A percentile compares a stretch with the other conserved stretches of the same genome.
These are phyloP conservation scores for Fulvia fulva DNA, from an alignment of 2,329 filamentous ascomycete genomes.

Conservation along the genomic window DNA sequence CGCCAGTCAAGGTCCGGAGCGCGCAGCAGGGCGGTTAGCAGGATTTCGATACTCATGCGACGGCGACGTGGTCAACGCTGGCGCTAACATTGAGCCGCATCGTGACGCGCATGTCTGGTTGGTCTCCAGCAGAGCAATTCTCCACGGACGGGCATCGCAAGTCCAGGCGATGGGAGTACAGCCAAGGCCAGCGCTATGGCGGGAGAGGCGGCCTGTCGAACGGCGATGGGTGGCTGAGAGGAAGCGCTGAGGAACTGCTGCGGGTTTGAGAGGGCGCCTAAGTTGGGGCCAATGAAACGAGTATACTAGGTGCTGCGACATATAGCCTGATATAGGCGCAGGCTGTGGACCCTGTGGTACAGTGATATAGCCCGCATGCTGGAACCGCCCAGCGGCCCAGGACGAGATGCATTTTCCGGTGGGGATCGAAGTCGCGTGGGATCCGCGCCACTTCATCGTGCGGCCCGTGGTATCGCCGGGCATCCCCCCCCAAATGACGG, in stretches of 20 bases:
- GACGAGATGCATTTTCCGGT: background rate
- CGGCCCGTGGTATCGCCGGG: background rate
- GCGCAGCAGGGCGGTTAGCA: conserved; percentile 27
- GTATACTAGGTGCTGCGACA: background rate
- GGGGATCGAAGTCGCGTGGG: background rate
- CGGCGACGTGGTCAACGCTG: conserved; percentile 27
- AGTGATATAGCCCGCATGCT: background rate
- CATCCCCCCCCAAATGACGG: background rate
- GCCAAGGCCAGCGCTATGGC: background rate
- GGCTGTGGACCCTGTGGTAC: background rate
- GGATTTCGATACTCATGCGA: conserved; percentile 21
- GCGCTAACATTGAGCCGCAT: conserved; percentile 31
- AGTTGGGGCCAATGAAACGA: conserved; percentile 10
- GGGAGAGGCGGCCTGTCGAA: conserved; percentile 1
- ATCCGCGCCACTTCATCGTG: background rate
- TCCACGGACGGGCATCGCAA: conserved; percentile 9
- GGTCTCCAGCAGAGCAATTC: conserved; percentile 13
- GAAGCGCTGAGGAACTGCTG: conserved; percentile 12
- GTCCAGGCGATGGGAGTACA: conserved; percentile 4
- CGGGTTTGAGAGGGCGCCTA: conserved; percentile 19
- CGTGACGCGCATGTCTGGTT: conserved; percentile 16
- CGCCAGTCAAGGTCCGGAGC: conserved; percentile 19
- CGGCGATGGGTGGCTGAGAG: conserved; percentile 11
- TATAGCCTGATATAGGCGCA: background rate
- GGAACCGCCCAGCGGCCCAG: background rate